A percentile compares a stretch with the other conserved stretches of the same genome.
phyloP scores from a whole-genome alignment of 192 early-diverging fungal species.

The Entomortierella parvispora region DNA sequence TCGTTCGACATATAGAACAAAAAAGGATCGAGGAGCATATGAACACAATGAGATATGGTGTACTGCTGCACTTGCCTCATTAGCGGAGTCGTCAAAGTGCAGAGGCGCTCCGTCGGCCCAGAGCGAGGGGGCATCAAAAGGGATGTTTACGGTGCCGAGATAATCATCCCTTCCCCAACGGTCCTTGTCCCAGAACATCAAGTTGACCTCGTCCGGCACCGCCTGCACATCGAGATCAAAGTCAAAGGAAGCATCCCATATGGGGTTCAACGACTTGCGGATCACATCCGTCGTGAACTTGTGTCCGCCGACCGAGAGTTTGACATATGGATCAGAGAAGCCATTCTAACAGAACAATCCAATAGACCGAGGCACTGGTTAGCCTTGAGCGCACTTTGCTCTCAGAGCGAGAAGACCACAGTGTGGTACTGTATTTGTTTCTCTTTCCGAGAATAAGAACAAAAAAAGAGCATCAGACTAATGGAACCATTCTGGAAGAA shows the following conservation, averaged over 20 bases:
- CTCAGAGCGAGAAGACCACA: not conserved
- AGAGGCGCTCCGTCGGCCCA: slow-evolving; percentile 54
- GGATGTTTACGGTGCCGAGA: slow-evolving; percentile 71
- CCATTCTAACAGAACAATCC: slow-evolving; percentile 23
- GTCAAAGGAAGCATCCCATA: slow-evolving; percentile 72
- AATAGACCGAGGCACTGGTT: too few species aligned
- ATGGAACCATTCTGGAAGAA: too few species aligned
- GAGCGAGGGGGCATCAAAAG: slow-evolving; percentile 61
- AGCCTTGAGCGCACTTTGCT: too few species aligned
- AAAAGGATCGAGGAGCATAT: slow-evolving; percentile 2
- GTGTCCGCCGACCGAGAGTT: slow-evolving; percentile 37
- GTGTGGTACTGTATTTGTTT: not conserved
- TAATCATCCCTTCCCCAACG: slow-evolving; percentile 66
- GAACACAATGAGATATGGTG: slow-evolving; percentile 3
- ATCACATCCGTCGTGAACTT: slow-evolving; percentile 66
- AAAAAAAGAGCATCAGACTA: too few species aligned
- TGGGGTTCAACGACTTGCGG: slow-evolving; percentile 71
- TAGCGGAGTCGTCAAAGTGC: slow-evolving; percentile 62
- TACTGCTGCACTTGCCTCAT: slow-evolving; percentile 64
- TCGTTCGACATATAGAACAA: not conserved
- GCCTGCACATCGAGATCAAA: slow-evolving; percentile 57
- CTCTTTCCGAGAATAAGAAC: too few species aligned
- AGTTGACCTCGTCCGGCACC: slow-evolving; percentile 45
- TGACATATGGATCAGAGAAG: slow-evolving; percentile 45
- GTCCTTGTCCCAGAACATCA: slow-evolving; percentile 80